Evolutionary conservation across 2,329 filamentous ascomycete species (phyloP).

Genomic region (Exophiala phaeomuriformis): DNA sequence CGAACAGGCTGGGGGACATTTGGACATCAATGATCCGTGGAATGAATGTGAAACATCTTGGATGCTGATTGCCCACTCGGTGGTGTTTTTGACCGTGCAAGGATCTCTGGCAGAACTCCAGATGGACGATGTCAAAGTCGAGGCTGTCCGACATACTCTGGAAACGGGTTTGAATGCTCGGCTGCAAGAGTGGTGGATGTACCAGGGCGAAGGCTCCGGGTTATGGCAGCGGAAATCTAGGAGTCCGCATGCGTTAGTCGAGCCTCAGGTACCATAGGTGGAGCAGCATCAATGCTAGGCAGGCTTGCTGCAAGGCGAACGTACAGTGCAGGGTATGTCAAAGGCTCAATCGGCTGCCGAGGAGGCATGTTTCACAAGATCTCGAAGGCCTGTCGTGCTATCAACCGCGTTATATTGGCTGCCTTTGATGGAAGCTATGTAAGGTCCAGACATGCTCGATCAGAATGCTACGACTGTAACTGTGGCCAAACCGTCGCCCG

Average conservation of each 20-base stretch:
- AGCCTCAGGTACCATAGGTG: no score
- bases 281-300: neutral
- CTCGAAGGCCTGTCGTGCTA: no score
- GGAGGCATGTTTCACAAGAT: no score
- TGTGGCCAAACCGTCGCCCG: no score
- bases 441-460: no score
- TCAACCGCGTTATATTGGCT: no score
- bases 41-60: constrained; percentile 50
- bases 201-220: constrained; percentile 14
- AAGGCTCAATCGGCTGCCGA: no score
- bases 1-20: constrained; percentile 28
- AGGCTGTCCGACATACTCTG: constrained; percentile 15
- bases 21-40: constrained; percentile 44
- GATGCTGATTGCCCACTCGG: constrained; percentile 38
- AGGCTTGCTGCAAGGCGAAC: no score
- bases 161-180: constrained; percentile 9
- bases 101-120: constrained; percentile 15
- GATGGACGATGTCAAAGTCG: constrained; percentile 24
- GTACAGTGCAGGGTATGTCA: no score
- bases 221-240: constrained; percentile 5
- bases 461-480: no score
- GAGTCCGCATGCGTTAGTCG: no score
- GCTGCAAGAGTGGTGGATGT: constrained; percentile 17
- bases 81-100: constrained; percentile 23
- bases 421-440: no score